These are phyloP conservation scores for Nakaseomyces glabratus DNA, from an alignment of 1,139 yeast species.

Conservation along the genomic window DNA sequence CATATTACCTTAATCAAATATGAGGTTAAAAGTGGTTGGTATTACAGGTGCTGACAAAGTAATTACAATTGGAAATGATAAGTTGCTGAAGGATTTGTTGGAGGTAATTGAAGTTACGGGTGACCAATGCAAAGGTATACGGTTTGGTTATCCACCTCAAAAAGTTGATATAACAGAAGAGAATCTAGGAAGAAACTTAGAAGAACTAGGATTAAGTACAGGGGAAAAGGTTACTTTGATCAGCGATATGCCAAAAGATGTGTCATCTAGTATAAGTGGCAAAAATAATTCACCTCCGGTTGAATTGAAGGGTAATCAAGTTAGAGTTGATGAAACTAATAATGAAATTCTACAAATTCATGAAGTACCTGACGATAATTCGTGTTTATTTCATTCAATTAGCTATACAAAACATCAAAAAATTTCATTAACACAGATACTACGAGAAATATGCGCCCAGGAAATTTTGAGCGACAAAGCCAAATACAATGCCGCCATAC, in stretches of 20 bases:
- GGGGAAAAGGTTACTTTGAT: slow-evolving; percentile 47
- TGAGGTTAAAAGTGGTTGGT: slow-evolving; percentile 27
- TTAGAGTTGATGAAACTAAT: slow-evolving; percentile 12
- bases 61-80: slow-evolving; percentile 22
- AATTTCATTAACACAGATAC: slow-evolving; percentile 17
- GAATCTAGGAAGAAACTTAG: slow-evolving; percentile 21
- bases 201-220: slow-evolving; percentile 39
- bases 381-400: slow-evolving; percentile 67
- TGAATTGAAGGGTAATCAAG: slow-evolving; percentile 10
- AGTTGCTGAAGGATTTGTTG: slow-evolving; percentile 19
- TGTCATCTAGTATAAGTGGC: neutral
- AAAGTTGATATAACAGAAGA: slow-evolving; percentile 31
- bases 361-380: slow-evolving; percentile 68
- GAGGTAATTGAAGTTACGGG: slow-evolving; percentile 10
- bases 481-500: slow-evolving; percentile 48
- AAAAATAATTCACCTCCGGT: slow-evolving; percentile 7
- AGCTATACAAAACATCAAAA: slow-evolving; percentile 44
- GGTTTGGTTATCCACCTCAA: slow-evolving; percentile 57
- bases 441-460: slow-evolving; percentile 21
- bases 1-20: slow-evolving; percentile 10
- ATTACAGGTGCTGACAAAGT: slow-evolving; percentile 17
- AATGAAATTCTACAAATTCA: slow-evolving; percentile 34
- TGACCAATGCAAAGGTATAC: slow-evolving; percentile 28
- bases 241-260: slow-evolving; percentile 2
- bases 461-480: slow-evolving; percentile 38